Evolutionary conservation across 106 monocot genomes (phyloP).

Genomic region (Vanilla planifolia): DNA sequence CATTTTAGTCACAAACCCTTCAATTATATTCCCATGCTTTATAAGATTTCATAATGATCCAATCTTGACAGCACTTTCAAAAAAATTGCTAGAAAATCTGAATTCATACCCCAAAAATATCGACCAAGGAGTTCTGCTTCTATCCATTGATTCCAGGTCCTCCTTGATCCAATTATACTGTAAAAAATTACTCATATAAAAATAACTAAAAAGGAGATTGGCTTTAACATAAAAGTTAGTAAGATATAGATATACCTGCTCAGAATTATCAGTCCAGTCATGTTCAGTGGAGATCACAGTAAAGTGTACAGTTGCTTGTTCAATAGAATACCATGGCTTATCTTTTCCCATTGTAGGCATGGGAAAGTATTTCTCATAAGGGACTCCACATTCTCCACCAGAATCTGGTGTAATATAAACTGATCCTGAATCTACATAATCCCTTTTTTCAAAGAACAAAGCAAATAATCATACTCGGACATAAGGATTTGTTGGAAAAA

Average conservation of each 20-base stretch:
- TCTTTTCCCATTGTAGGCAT: conserved; percentile 44
- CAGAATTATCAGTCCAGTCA: conserved; percentile 35
- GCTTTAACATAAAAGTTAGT: neutral
- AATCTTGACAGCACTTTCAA: too few relatives aligned
- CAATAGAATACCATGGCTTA: conserved; percentile 69
- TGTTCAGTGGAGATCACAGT: conserved; percentile 62
- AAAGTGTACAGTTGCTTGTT: conserved; percentile 68
- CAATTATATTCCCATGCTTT: too few relatives aligned
- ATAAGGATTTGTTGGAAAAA: too few relatives aligned
- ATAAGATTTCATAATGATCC: too few relatives aligned
- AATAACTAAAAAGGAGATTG: neutral
- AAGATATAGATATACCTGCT: conserved; percentile 25
- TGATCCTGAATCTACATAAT: conserved; percentile 44
- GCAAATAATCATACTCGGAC: too few relatives aligned
- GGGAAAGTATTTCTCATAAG: conserved; percentile 58
- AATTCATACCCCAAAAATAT: conserved; percentile 48
- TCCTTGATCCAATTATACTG: conserved; percentile 52
- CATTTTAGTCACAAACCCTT: too few relatives aligned
- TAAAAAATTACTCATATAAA: neutral
- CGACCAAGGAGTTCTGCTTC: conserved; percentile 60
- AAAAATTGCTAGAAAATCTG: too few relatives aligned
- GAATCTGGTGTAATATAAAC: conserved; percentile 52
- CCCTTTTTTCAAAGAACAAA: too few relatives aligned
- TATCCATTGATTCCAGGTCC: conserved; percentile 47
- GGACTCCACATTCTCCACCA: conserved; percentile 67